Conservation (phyloP, 2,329 filamentous ascomycete genomes). For the Monosporascus cannonballus region DNA sequence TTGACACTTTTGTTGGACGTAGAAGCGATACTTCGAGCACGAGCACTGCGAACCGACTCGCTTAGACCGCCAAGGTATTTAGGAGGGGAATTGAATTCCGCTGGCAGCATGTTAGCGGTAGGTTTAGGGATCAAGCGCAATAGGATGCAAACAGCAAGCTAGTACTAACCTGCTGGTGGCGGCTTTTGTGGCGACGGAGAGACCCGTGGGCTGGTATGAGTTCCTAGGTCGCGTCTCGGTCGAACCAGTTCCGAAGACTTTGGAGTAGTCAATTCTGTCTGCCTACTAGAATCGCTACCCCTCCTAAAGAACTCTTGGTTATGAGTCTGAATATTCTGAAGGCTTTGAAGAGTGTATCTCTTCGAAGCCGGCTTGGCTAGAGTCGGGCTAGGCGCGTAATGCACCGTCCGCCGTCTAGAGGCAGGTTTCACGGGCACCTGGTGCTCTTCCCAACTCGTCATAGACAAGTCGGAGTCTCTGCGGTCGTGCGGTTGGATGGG, state of each 20-base stretch:
- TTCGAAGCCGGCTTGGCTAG: constrained; percentile 11
- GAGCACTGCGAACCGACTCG: constrained; percentile 9
- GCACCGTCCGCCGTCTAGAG: constrained; percentile 13
- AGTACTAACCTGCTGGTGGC: constrained; percentile 17
- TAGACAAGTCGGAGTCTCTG: constrained; percentile 11
- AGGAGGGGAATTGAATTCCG: constrained; percentile 11
- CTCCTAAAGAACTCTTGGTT: constrained; percentile 6
- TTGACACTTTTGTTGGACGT: constrained; percentile 16
- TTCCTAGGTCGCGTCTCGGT: constrained; percentile 12
- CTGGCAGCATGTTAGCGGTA: constrained; percentile 9
- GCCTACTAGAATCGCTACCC: constrained; percentile 8
- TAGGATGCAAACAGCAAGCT: background rate
- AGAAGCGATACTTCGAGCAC: constrained; percentile 18
- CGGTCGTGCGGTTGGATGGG: constrained; percentile 3
- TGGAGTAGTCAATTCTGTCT: constrained; percentile 7
- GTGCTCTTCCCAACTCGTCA: constrained; percentile 5
- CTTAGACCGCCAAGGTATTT: constrained; percentile 6
- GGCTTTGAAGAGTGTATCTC: constrained; percentile 14
- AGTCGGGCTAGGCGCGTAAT: constrained; percentile 9
- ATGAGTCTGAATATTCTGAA: constrained; percentile 12
- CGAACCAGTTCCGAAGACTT: constrained; percentile 8
- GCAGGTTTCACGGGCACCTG: constrained; percentile 5
- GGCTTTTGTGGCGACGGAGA: constrained; percentile 10
- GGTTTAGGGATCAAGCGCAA: background rate
- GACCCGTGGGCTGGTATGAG: constrained; percentile 14